Base-by-base conservation (phyloP, 768 basidiomycete genomes). In the Lactarius deliciosus region DNA sequence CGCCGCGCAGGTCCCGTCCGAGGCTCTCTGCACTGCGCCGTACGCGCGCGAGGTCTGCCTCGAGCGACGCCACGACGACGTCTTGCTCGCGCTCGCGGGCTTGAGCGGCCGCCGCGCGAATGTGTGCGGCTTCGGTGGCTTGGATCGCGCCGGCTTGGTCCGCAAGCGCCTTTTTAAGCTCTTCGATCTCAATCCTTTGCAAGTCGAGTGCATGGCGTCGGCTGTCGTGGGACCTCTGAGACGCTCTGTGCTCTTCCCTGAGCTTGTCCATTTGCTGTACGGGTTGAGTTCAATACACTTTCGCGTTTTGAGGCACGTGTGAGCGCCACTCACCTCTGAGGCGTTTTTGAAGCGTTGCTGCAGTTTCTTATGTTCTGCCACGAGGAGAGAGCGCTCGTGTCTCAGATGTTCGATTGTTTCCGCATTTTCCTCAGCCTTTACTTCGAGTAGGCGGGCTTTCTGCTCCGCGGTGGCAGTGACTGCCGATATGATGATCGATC, bases 1-100 rank as follows among this genome's bases (percentile, higher is more conserved):
- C 78, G 10, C 80, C 77, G 68, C 86, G 90, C 65, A 96, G 75
- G 75, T 96, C 93, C 20, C 83, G 83, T 20, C 91, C 91, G 72
- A 94, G 89, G 8, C 81, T 82, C 69, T 91, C 89, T 0, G 92
- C 92, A 66, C 93, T 90, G 59, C 82, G 81, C 64, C 85, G 83
- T 20, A 96, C 90, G 10, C 90, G 86, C 64, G 80, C 80, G 28
- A 96, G 81, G 73, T 96, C 93, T 5, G 83, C 79, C 71, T 94
- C 89, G 38, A 96, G 81, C 0, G 74, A 75, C 5, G 84, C 81
- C n/a, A 94, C 87, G 3, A 85, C 89, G 50, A 79, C 81, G 0
- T 84, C 82, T 64, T 85, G 68, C 86, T 85, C 59, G 76, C 83
- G 74, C 86, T 89, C 79, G 89, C 90, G 2, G 80, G 78, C 22